phyloP scores from a whole-genome alignment of 495 filamentous ascomycete species.

The Cercophora scortea region DNA sequence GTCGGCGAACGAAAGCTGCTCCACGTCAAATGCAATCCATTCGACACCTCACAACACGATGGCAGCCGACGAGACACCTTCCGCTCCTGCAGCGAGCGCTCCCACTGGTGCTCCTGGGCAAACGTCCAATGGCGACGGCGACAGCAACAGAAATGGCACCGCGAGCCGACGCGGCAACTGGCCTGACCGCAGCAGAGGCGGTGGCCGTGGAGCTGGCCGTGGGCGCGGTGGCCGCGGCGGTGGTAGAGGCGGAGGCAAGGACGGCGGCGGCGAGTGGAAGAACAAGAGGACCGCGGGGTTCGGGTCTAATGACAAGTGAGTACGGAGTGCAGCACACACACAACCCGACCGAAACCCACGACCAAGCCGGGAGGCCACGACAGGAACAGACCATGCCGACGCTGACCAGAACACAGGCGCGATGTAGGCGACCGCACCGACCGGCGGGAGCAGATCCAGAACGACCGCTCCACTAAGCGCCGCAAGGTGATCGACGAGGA shows the following conservation, averaged over 20 bases:
- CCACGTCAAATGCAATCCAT: constrained; percentile 4
- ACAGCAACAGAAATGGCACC: neutral
- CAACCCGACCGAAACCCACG: too few relatives aligned
- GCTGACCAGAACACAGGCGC: constrained; percentile 12
- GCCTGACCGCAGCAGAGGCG: neutral
- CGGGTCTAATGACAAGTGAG: neutral
- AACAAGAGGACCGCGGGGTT: neutral
- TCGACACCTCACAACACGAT: constrained; percentile 6
- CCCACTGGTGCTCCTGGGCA: neutral
- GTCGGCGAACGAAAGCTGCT: neutral
- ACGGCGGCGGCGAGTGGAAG: neutral
- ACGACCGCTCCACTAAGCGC: constrained; percentile 50
- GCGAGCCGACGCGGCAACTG: too few relatives aligned
- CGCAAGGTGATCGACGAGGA: constrained; percentile 37
- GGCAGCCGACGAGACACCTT: constrained; percentile 9
- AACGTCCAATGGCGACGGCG: neutral
- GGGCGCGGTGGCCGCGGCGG: constrained; percentile 4
- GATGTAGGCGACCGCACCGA: constrained; percentile 28
- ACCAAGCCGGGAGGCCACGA: too few relatives aligned
- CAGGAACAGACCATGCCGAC: constrained; percentile 13
- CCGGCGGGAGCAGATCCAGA: constrained; percentile 55
- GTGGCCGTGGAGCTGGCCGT: constrained; percentile 1
- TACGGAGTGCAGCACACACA: too few relatives aligned
- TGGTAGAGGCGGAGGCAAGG: neutral
- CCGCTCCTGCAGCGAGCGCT: neutral